Conservation (phyloP, 2,329 filamentous ascomycete genomes). For the Aspergillus udagawae region DNA sequence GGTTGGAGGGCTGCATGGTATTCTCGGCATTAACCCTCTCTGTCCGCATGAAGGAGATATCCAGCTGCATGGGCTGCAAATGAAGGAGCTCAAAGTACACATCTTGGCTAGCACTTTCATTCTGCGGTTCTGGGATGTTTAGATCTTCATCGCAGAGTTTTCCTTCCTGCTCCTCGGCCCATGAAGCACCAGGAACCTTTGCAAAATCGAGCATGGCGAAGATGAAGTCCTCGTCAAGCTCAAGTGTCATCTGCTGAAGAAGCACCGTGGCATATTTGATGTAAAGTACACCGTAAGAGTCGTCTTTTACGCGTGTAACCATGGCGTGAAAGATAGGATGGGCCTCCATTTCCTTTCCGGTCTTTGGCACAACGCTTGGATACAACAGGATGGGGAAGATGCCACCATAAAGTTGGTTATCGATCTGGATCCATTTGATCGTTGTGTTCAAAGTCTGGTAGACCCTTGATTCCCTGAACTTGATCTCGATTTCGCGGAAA, state of each 20-base stretch:
- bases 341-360: slow-evolving; percentile 90
- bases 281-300: slow-evolving; percentile 95
- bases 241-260: slow-evolving; percentile 95
- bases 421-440: slow-evolving; percentile 98
- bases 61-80: slow-evolving; percentile 96
- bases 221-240: slow-evolving; percentile 97
- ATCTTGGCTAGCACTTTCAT: slow-evolving; percentile 80
- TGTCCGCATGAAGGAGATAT: slow-evolving; percentile 94
- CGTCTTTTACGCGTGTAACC: slow-evolving; percentile 92
- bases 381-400: slow-evolving; percentile 98
- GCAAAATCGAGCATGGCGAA: slow-evolving; percentile 93
- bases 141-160: slow-evolving; percentile 84
- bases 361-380: slow-evolving; percentile 95
- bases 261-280: slow-evolving; percentile 96
- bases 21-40: slow-evolving; percentile 96
- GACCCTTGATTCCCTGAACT: slow-evolving; percentile 86
- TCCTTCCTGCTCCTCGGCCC: slow-evolving; percentile 78
- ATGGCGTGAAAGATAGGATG: slow-evolving; percentile 92
- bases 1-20: slow-evolving; percentile 83
- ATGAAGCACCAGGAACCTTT: slow-evolving; percentile 85
- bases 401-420: slow-evolving; percentile 96
- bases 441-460: slow-evolving; percentile 89
- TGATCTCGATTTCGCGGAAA: slow-evolving; percentile 82
- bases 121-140: slow-evolving; percentile 86
- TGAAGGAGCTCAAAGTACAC: slow-evolving; percentile 98